Base-by-base conservation (phyloP, 192 early-diverging fungal species). In the Chytriomyces hyalinus region DNA sequence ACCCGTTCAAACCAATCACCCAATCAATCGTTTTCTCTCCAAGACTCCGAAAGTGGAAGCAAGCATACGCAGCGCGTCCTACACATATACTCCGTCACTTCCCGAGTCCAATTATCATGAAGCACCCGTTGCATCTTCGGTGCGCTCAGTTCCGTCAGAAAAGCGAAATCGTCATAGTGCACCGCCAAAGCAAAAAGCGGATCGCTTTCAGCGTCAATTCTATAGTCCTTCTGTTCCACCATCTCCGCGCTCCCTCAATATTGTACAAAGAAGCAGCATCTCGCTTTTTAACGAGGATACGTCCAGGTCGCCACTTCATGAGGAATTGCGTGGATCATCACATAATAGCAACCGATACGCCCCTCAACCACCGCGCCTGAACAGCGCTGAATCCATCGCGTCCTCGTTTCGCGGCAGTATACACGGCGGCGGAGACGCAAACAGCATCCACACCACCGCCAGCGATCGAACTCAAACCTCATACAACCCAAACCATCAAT, bases 181-280 rank as follows among this genome's bases (percentile, higher is more conserved):
- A n/a, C 20, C 20, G 20, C 53, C 53, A 57, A 20, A 57, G 53
- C 15, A 57, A 13, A 13, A 20, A n/a, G 20, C 20, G 53, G 53
- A 57, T 28, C 44, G 8, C 7, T 45, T 15, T 43, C 28, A 67
- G 15, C 22, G 13, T 22, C 11, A 11, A 20, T 44, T 15, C 3
- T 67, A 53, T 50, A 70, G 50, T 28, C 50, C 47, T 15, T 11
- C 50, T 53, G 22, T 50, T 13, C 68, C 49, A n/a, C 17, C 68
- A 49, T 70, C 68, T 70, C 50, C 68, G 17, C 68, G 50, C 47
- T 75, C 73, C 1, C n/a, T 22, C 11, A 20, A 17, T 8, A 75
- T 75, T 46, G 47, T 75, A 24, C 73, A 75, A 20, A 47, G 73
- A 3, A 75, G 73, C 50, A 75, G 73, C 28, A 57, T 75, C 24